Evolutionary conservation across 768 basidiomycete genomes (phyloP).

Genomic region (Rossbeevera mucosa): DNA sequence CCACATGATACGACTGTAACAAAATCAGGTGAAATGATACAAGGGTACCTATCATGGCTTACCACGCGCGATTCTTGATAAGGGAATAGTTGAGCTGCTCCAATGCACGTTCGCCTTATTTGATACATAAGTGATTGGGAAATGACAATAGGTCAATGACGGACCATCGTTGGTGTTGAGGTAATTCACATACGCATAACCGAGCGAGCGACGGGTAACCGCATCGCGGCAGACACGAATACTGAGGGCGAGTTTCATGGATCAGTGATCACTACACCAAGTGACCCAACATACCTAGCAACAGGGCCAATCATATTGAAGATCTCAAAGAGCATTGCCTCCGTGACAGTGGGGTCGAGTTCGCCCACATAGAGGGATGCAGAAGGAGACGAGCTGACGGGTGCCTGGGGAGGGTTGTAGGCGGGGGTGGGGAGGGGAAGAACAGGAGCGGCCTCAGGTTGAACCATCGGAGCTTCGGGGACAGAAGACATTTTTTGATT

Average conservation of each 20-base stretch:
- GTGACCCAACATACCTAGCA: conserved; percentile 62
- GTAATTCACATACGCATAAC: conserved; percentile 99
- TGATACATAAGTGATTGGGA: conserved; percentile 5
- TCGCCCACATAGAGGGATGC: conserved; percentile 99
- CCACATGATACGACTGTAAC: conserved; percentile 96
- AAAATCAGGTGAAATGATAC: not conserved
- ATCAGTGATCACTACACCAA: not conserved
- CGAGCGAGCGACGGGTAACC: conserved; percentile 98
- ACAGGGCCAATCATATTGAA: conserved; percentile 99
- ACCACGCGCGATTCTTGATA: conserved; percentile 98
- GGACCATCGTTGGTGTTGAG: conserved; percentile 89
- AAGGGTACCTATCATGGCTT: conserved; percentile 20
- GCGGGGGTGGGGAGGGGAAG: conserved; percentile 43
- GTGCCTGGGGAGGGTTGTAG: conserved; percentile 51
- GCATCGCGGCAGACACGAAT: conserved; percentile 99
- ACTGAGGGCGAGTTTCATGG: conserved; percentile 35
- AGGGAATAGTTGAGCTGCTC: conserved; percentile 99
- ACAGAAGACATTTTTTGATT: conserved; percentile 55
- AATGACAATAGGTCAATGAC: conserved; percentile 19
- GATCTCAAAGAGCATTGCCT: conserved; percentile 99
- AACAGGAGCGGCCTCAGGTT: conserved; percentile 45
- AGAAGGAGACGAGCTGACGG: conserved; percentile 66
- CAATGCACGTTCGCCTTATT: conserved; percentile 88
- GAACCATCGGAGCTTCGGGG: conserved; percentile 50
- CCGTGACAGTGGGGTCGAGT: conserved; percentile 95